Evolutionary conservation across 805 yeast species (phyloP).

Genomic region (Teunomyces panamensis): DNA sequence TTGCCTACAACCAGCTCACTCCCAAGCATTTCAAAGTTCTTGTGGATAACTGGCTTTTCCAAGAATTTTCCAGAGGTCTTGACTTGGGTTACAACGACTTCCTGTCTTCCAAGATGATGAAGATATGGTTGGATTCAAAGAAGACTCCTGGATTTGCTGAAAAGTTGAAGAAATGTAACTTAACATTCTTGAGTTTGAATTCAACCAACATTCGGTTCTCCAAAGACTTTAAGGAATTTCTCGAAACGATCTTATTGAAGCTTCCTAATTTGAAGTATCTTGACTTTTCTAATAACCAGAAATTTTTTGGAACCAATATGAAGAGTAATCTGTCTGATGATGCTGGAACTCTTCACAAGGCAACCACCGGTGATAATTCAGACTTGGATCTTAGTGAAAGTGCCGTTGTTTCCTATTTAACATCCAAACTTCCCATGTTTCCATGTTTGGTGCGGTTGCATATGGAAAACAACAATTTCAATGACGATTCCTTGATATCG

Average conservation of each 20-base stretch:
- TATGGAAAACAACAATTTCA: slow-evolving; percentile 64
- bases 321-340: not conserved
- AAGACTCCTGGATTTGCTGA: slow-evolving; percentile 17
- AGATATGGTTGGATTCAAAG: slow-evolving; percentile 35
- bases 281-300: slow-evolving; percentile 70
- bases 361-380: not conserved
- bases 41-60: slow-evolving; percentile 56
- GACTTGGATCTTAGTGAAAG: slow-evolving; percentile 4
- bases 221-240: slow-evolving; percentile 44
- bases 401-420: slow-evolving; percentile 51
- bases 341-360: not conserved
- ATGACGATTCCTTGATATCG: slow-evolving; percentile 52
- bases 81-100: slow-evolving; percentile 85
- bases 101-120: slow-evolving; percentile 31
- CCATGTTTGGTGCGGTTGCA: slow-evolving; percentile 63
- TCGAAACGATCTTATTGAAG: slow-evolving; percentile 50
- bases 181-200: slow-evolving; percentile 58
- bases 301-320: slow-evolving; percentile 53
- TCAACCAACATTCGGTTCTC: slow-evolving; percentile 56
- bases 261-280: slow-evolving; percentile 63
- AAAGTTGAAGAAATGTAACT: slow-evolving; percentile 18
- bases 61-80: slow-evolving; percentile 57
- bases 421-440: slow-evolving; percentile 66
- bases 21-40: slow-evolving; percentile 53
- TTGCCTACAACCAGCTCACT: slow-evolving; percentile 70